Evolutionary conservation across 1,284 basidiomycete genomes (phyloP).

Genomic region (Earliella scabrosa): DNA sequence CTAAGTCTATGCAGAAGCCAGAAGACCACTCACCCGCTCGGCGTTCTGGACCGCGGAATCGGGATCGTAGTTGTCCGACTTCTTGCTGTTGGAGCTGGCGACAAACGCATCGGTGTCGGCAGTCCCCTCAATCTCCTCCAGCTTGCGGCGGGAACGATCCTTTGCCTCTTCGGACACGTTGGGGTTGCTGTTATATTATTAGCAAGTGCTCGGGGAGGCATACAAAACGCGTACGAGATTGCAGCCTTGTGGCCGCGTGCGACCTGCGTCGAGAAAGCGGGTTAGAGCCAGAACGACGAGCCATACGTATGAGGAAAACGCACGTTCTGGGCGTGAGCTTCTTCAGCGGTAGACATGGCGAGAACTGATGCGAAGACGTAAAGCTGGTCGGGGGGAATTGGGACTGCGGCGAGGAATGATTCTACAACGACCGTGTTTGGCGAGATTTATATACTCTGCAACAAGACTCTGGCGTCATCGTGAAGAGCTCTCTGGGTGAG

Average conservation of each 20-base stretch:
- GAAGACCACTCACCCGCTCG: too few relatives aligned
- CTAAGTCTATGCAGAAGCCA: too few relatives aligned
- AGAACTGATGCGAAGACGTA: neutral
- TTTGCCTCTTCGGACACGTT: constrained; percentile 47
- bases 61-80: constrained; percentile 12
- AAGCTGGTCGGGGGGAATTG: too few relatives aligned
- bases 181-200: constrained; percentile 33
- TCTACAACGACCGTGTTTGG: too few relatives aligned
- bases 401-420: too few relatives aligned
- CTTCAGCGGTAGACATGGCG: constrained; percentile 7
- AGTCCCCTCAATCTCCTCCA: constrained; percentile 37
- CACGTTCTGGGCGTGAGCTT: constrained; percentile 17
- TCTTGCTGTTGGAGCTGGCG: constrained; percentile 18
- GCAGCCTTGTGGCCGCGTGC: constrained; percentile 32
- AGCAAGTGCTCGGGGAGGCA: too few relatives aligned
- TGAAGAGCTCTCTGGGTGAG: neutral
- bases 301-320: neutral
- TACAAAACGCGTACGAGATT: constrained; percentile 22
- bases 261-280: constrained; percentile 11
- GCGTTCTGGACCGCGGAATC: constrained; percentile 5
- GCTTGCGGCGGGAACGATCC: constrained; percentile 41
- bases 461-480: neutral
- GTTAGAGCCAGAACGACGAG: neutral
- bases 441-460: too few relatives aligned
- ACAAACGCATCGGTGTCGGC: constrained; percentile 19